Conservation (phyloP, 2,329 filamentous ascomycete species). For the Paracamarosporium sp. region DNA sequence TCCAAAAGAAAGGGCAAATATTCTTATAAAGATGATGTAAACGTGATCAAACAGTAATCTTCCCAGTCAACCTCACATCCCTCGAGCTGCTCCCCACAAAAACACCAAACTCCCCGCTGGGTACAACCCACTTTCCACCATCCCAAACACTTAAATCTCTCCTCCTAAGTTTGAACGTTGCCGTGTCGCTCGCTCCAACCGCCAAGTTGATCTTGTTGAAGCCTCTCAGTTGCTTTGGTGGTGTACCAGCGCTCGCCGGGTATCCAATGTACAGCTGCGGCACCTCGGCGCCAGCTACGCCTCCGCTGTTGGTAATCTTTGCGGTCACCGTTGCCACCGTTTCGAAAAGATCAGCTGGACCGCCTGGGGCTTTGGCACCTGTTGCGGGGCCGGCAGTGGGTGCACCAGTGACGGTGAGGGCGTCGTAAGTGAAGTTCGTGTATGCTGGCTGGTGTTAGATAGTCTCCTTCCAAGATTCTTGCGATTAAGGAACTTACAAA, state of each 20-base stretch:
- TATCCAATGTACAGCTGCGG: conserved; percentile 48
- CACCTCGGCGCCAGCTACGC: conserved; percentile 45
- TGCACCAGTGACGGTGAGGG: conserved; percentile 30
- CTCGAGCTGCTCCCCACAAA: conserved; percentile 44
- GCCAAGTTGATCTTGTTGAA: conserved; percentile 44
- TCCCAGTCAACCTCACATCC: conserved; percentile 42
- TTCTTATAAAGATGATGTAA: too few relatives aligned
- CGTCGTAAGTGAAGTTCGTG: conserved; percentile 51
- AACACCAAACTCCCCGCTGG: conserved; percentile 40
- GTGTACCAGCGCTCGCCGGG: conserved; percentile 32
- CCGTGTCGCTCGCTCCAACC: conserved; percentile 35
- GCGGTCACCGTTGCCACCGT: conserved; percentile 43
- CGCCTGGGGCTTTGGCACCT: conserved; percentile 32
- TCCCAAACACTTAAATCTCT: conserved; percentile 49
- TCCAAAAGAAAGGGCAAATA: too few relatives aligned
- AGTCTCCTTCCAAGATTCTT: background rate
- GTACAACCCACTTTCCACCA: conserved; percentile 42
- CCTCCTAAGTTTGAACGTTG: conserved; percentile 42
- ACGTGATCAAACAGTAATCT: conserved; percentile 43
- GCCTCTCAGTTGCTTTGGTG: conserved; percentile 45
- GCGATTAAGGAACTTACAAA: conserved; percentile 35
- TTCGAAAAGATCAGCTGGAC: conserved; percentile 41
- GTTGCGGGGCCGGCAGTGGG: conserved; percentile 32
- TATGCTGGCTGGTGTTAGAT: conserved; percentile 35
- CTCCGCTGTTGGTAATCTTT: conserved; percentile 44